A percentile compares a stretch with the other conserved stretches of the same genome.
phyloP scores from a whole-genome alignment of 2,329 filamentous ascomycete genomes.

The Proliferodiscus dingleyae region DNA sequence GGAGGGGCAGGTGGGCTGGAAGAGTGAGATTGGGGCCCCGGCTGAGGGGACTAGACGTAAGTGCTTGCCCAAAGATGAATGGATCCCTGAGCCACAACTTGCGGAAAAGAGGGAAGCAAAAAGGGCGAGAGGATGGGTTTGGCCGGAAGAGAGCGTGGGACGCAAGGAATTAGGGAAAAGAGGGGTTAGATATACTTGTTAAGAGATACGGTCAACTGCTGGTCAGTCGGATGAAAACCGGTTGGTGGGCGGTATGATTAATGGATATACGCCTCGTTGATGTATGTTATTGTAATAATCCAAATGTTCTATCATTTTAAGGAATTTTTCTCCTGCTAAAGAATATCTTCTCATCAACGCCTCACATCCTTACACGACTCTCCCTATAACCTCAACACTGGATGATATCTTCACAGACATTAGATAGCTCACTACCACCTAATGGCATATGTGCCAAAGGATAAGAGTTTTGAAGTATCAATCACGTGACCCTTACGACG shows the following conservation, averaged over 20 bases:
- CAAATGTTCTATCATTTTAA: no score
- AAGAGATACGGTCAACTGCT: background rate
- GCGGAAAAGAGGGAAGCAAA: constrained; percentile 75
- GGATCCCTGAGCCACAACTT: constrained; percentile 70
- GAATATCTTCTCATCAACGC: no score
- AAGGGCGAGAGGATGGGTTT: constrained; percentile 67
- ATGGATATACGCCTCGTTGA: background rate
- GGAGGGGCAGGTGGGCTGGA: constrained; percentile 58
- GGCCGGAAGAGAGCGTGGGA: constrained; percentile 68
- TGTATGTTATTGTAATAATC: background rate
- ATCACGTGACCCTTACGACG: no score
- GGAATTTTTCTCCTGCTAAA: no score
- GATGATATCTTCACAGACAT: no score
- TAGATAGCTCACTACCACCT: no score
- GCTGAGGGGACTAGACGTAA: constrained; percentile 68
- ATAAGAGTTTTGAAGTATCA: no score
- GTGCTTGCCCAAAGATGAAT: constrained; percentile 62
- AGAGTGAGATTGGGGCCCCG: constrained; percentile 68
- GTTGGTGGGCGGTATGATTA: background rate
- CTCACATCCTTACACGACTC: no score
- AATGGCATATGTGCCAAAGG: no score
- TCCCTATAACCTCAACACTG: no score
- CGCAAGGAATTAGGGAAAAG: constrained; percentile 67
- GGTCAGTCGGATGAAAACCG: background rate
- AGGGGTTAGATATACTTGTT: constrained; percentile 49